phyloP scores from a whole-genome alignment of 2,329 filamentous ascomycete genomes.

The Beauveria varroae region DNA sequence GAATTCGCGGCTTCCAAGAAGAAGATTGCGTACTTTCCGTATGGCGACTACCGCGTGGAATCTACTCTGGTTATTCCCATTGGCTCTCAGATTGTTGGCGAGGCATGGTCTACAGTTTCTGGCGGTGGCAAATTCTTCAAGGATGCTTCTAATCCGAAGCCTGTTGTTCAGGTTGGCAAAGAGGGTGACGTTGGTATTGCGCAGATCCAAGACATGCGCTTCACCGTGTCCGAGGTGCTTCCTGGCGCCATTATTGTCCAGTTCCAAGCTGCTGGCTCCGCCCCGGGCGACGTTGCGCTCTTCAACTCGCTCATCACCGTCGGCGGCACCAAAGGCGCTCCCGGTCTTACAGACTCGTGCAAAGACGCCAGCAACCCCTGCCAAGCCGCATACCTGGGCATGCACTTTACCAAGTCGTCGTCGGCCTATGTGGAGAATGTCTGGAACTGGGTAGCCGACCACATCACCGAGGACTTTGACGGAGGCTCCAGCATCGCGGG shows the following conservation, averaged over 20 bases:
- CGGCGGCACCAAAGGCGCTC: slow-evolving; percentile 34
- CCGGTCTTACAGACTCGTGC: slow-evolving; percentile 32
- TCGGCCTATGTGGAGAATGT: slow-evolving; percentile 11
- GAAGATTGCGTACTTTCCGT: slow-evolving; percentile 24
- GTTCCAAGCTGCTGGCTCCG: slow-evolving; percentile 40
- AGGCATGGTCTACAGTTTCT: slow-evolving; percentile 46
- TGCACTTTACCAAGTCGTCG: slow-evolving; percentile 36
- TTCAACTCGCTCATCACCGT: slow-evolving; percentile 39
- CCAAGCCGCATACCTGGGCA: slow-evolving; percentile 38
- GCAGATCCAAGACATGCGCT: slow-evolving; percentile 44
- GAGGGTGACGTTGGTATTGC: slow-evolving; percentile 39
- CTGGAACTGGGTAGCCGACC: slow-evolving; percentile 39
- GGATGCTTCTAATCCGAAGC: slow-evolving; percentile 36
- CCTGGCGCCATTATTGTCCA: slow-evolving; percentile 33
- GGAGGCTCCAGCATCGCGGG: slow-evolving; percentile 38
- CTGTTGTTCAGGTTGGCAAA: slow-evolving; percentile 24
- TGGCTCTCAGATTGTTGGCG: slow-evolving; percentile 46
- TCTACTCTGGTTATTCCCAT: slow-evolving; percentile 20
- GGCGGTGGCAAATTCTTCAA: slow-evolving; percentile 36
- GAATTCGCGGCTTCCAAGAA: slow-evolving; percentile 25
- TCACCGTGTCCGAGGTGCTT: slow-evolving; percentile 40
- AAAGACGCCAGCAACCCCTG: slow-evolving; percentile 26
- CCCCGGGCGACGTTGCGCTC: slow-evolving; percentile 41
- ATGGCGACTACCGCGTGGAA: slow-evolving; percentile 21
- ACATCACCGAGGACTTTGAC: slow-evolving; percentile 35